Percentiles rank a stretch among this genome's conserved stretches.
phyloP scores from a whole-genome alignment of 371 early-diverging fungal species.

The Circinella umbellata region DNA sequence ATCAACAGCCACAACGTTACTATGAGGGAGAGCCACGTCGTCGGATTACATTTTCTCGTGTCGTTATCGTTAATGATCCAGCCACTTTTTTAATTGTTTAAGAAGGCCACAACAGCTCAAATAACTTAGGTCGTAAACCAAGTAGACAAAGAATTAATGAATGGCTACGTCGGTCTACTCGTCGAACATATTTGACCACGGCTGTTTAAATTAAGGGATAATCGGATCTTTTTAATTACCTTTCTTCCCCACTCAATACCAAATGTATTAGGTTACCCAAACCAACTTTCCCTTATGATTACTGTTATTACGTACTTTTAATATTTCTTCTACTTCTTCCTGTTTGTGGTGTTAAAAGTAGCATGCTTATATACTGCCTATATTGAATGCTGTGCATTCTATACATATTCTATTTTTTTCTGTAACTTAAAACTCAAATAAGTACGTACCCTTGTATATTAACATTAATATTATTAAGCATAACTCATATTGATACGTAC shows the following conservation, averaged over 20 bases:
- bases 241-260: too few species aligned
- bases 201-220: too few species aligned
- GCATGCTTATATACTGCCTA: not conserved
- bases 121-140: conserved; percentile 23
- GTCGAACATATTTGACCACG: not conserved
- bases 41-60: conserved; percentile 37
- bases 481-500: too few species aligned
- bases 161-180: conserved; percentile 2
- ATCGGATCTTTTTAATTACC: too few species aligned
- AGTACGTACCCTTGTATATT: too few species aligned
- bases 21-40: conserved; percentile 1
- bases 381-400: conserved; percentile 3
- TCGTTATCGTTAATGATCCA: conserved; percentile 35
- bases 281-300: too few species aligned
- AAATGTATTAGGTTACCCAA: too few species aligned
- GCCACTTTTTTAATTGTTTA: conserved; percentile 33
- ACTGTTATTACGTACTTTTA: too few species aligned
- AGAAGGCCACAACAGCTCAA: conserved; percentile 18
- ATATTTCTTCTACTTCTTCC: too few species aligned
- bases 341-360: not conserved
- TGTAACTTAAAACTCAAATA: too few species aligned
- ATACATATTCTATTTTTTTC: not conserved
- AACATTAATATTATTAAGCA: too few species aligned
- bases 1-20: too few species aligned
- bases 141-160: conserved; percentile 17